Evolutionary conservation across 106 monocot species (phyloP).

Genomic region (Acorus gramineus): DNA sequence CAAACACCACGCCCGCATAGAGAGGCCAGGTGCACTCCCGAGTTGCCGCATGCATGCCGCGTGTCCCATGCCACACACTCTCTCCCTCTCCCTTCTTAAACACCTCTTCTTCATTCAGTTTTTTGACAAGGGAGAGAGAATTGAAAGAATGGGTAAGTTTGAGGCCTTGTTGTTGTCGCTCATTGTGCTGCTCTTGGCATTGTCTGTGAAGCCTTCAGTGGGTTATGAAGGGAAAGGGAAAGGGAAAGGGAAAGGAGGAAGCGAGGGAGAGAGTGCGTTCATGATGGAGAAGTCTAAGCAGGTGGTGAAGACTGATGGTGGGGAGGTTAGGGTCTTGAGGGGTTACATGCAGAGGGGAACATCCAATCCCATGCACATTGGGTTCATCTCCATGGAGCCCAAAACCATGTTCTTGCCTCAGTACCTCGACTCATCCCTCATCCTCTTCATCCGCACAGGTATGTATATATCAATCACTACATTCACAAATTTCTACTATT

Average conservation of each 20-base stretch:
- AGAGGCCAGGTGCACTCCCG: too few relatives aligned
- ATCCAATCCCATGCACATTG: slow-evolving; percentile 47
- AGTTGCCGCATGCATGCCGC: too few relatives aligned
- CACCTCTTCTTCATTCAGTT: too few relatives aligned
- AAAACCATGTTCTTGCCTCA: slow-evolving; percentile 76
- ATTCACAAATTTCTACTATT: background rate
- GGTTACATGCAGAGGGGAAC: slow-evolving; percentile 6
- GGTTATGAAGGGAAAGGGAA: slow-evolving; percentile 1
- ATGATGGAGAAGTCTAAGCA: slow-evolving; percentile 23
- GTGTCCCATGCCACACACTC: too few relatives aligned
- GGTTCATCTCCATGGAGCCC: slow-evolving; percentile 80
- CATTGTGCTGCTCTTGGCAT: too few relatives aligned
- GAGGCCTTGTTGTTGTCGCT: too few relatives aligned
- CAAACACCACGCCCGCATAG: too few relatives aligned
- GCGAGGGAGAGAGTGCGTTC: slow-evolving; percentile 11
- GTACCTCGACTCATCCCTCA: slow-evolving; percentile 61
- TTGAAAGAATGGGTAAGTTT: too few relatives aligned
- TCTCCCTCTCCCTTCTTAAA: too few relatives aligned
- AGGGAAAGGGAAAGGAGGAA: background rate
- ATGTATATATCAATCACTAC: background rate
- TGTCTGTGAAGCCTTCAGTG: too few relatives aligned
- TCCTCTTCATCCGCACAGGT: slow-evolving; percentile 68
- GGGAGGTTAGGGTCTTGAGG: slow-evolving; percentile 39
- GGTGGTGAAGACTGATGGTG: slow-evolving; percentile 45
- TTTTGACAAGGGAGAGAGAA: too few relatives aligned